A percentile compares a stretch with the other conserved stretches of the same genome.
phyloP scores from a whole-genome alignment of 495 filamentous ascomycete species.

The Stereocaulon alpinum region DNA sequence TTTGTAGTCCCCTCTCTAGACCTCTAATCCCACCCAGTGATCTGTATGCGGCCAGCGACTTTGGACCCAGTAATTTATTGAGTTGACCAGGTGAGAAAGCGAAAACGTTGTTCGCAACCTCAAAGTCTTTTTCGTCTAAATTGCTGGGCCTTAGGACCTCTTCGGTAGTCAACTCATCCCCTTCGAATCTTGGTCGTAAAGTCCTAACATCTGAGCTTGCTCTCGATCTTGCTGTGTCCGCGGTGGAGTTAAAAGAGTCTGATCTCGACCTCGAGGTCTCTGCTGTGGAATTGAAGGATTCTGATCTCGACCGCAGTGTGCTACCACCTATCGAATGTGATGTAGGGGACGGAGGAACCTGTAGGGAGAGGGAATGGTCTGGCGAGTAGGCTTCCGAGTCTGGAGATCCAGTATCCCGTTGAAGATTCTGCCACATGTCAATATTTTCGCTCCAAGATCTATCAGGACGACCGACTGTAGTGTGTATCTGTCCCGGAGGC shows the following conservation, averaged over 20 bases:
- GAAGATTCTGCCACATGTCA: conserved; percentile 18
- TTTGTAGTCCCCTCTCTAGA: conserved; percentile 57
- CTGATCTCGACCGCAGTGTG: conserved; percentile 40
- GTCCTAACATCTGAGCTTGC: conserved; percentile 33
- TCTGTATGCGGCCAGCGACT: conserved; percentile 59
- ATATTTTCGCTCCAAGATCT: background rate
- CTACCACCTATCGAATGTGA: conserved; percentile 40
- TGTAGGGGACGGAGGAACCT: conserved; percentile 27
- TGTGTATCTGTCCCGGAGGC: conserved; percentile 19
- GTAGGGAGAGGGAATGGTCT: conserved; percentile 18
- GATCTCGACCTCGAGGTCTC: conserved; percentile 33
- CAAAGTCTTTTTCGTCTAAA: conserved; percentile 52
- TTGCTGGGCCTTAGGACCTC: conserved; percentile 58
- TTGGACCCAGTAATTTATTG: conserved; percentile 66
- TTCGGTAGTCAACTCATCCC: conserved; percentile 36
- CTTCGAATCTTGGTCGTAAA: conserved; percentile 23
- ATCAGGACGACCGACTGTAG: conserved; percentile 13
- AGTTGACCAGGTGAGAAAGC: conserved; percentile 61
- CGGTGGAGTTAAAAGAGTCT: conserved; percentile 37
- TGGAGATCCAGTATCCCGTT: conserved; percentile 5
- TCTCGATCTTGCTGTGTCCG: conserved; percentile 35
- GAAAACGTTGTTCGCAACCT: conserved; percentile 57
- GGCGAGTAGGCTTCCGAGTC: conserved; percentile 15
- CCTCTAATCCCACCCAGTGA: conserved; percentile 58
- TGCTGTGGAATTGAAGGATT: conserved; percentile 35